phyloP scores from a whole-genome alignment of 2,329 filamentous ascomycete genomes.

The Trichothecium roseum region DNA sequence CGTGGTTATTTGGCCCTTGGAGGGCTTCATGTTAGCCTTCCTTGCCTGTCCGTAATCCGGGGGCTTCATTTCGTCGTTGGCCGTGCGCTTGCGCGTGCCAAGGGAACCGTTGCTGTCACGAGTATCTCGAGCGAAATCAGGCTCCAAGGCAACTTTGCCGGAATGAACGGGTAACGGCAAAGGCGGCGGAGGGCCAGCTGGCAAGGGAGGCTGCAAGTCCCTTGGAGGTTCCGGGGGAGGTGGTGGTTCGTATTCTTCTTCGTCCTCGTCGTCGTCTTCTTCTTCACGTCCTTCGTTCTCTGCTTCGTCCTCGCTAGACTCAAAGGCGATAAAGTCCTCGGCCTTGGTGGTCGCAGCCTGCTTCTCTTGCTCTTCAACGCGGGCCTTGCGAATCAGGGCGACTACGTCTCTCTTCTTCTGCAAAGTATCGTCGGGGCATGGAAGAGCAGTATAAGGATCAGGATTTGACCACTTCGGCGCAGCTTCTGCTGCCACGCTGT shows the following conservation, averaged over 20 bases:
- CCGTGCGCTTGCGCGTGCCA: conserved; percentile 64
- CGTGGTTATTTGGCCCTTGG: conserved; percentile 37
- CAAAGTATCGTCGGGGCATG: conserved; percentile 62
- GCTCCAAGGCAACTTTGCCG: conserved; percentile 12
- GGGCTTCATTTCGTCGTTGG: conserved; percentile 55
- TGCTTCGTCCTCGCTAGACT: conserved; percentile 51
- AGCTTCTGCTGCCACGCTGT: conserved; percentile 28
- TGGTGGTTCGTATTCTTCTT: conserved; percentile 10
- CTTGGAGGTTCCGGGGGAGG: conserved; percentile 7
- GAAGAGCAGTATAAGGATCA: conserved; percentile 82
- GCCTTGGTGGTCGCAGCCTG: conserved; percentile 43
- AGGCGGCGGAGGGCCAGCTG: conserved; percentile 11
- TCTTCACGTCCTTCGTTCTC: too few species aligned
- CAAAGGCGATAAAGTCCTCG: conserved; percentile 87
- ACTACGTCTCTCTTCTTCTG: conserved; percentile 80
- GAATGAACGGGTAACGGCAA: conserved; percentile 7
- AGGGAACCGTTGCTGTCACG: conserved; percentile 31
- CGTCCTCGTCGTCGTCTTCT: conserved; percentile 23
- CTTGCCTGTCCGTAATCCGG: conserved; percentile 42
- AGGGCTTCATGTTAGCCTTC: conserved; percentile 36
- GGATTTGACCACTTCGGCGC: conserved; percentile 88
- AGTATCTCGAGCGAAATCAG: neutral
- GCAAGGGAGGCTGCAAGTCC: conserved; percentile 10
- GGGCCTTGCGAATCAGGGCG: conserved; percentile 82
- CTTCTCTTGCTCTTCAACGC: conserved; percentile 42